Conservation (phyloP, 148 eudicot genomes). For the Heliamphora exappendiculata region DNA sequence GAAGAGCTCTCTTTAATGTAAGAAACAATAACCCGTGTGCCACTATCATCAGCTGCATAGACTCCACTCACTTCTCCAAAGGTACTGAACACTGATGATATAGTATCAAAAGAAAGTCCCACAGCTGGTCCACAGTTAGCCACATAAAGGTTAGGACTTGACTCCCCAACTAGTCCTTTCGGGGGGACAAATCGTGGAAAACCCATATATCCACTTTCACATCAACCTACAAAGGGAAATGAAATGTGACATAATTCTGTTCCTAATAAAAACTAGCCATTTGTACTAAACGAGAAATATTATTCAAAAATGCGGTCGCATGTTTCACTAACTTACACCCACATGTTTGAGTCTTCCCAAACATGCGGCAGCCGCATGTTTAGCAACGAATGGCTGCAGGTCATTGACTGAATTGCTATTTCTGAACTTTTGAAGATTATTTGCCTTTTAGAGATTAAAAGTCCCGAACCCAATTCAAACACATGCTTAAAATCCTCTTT, state of each 20-base stretch:
- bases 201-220: constrained; percentile 28
- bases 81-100: constrained; percentile 47
- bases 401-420: too few relatives aligned
- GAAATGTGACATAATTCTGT: not conserved
- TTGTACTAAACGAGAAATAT: not conserved
- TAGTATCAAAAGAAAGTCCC: constrained; percentile 54
- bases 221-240: not conserved
- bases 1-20: constrained; percentile 47
- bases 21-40: constrained; percentile 74
- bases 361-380: too few relatives aligned
- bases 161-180: constrained; percentile 23
- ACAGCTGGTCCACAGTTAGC: constrained; percentile 98
- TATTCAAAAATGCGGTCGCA: too few relatives aligned
- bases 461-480: too few relatives aligned
- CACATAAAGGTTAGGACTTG: constrained; percentile 62
- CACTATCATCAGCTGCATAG: constrained; percentile 69
- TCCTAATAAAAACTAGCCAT: not conserved
- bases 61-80: constrained; percentile 76
- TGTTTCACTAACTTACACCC: too few relatives aligned
- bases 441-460: too few relatives aligned
- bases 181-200: constrained; percentile 66
- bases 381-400: too few relatives aligned
- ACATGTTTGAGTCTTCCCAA: too few relatives aligned
- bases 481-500: too few relatives aligned
- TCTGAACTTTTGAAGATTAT: too few relatives aligned